Percentiles rank a stretch among this genome's conserved stretches.
Evolutionary conservation across 2,329 filamentous ascomycete species (phyloP).

Genomic region (Paracorniculantispora psalliotae): DNA sequence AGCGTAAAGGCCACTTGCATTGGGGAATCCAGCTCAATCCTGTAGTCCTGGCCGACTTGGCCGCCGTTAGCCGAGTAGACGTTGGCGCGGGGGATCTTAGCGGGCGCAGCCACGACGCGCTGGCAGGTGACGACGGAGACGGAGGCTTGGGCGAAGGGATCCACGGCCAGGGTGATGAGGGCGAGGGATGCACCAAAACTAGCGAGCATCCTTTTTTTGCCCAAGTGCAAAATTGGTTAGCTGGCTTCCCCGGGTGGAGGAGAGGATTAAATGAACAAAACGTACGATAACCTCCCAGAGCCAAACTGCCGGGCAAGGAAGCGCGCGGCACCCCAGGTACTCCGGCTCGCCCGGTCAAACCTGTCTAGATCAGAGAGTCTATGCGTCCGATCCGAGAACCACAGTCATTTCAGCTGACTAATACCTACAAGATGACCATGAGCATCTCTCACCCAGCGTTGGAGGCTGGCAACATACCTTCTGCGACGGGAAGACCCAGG

Average conservation of each 20-base stretch:
- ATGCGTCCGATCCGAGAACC: not conserved
- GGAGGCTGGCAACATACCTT: not conserved
- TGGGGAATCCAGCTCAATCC: not conserved
- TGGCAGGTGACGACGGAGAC: not conserved
- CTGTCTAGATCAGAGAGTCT: not conserved
- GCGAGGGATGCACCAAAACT: not conserved
- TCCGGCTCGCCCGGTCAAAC: not conserved
- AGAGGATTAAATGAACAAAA: no score
- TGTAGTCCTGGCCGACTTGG: not conserved
- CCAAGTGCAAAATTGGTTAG: not conserved
- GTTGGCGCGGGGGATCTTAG: not conserved
- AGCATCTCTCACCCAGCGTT: not conserved
- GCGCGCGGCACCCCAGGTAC: not conserved
- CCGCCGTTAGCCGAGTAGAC: not conserved
- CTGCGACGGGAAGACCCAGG: not conserved
- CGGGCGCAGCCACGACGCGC: not conserved
- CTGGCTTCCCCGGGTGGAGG: not conserved
- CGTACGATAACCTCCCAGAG: not conserved
- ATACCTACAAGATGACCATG: not conserved
- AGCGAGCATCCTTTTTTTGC: not conserved
- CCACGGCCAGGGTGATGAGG: not conserved
- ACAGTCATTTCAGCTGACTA: conserved; percentile 3
- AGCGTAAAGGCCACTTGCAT: not conserved
- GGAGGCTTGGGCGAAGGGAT: not conserved
- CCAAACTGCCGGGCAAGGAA: not conserved